Conservation (phyloP, 2,329 filamentous ascomycete species). For the Intubia oerlemansii region DNA sequence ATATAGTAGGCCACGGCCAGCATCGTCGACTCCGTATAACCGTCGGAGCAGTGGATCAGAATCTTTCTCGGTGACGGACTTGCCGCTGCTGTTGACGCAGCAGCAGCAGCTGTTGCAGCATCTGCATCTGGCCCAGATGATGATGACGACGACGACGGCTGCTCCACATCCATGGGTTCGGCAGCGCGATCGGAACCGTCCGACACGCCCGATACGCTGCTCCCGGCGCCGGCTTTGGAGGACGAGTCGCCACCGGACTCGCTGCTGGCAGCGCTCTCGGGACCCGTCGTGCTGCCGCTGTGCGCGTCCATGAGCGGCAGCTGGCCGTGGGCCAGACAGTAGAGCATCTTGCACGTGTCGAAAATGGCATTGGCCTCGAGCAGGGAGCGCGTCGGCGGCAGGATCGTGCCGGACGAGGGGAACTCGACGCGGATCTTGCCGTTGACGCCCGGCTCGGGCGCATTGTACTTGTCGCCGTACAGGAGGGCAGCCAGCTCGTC, state of each 20-base stretch:
- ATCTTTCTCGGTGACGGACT: slow-evolving; percentile 54
- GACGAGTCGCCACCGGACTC: too few species aligned
- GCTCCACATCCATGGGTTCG: too few species aligned
- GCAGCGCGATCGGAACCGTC: too few species aligned
- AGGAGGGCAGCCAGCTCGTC: slow-evolving; percentile 44
- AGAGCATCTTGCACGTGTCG: slow-evolving; percentile 78
- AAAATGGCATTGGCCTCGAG: slow-evolving; percentile 67
- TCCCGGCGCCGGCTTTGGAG: too few species aligned
- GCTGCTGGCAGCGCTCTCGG: too few species aligned
- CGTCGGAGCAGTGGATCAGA: slow-evolving; percentile 83
- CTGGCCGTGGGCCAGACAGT: slow-evolving; percentile 53
- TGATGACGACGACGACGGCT: too few species aligned
- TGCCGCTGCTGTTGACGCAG: too few species aligned
- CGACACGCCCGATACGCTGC: too few species aligned
- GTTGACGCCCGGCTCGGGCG: slow-evolving; percentile 16
- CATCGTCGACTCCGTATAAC: slow-evolving; percentile 86
- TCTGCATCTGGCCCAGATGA: too few species aligned
- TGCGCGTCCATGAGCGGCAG: too few species aligned
- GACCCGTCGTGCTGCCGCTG: too few species aligned
- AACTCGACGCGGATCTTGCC: slow-evolving; percentile 43
- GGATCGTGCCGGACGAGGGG: slow-evolving; percentile 81
- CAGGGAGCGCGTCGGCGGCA: slow-evolving; percentile 67
- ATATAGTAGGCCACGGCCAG: slow-evolving; percentile 82
- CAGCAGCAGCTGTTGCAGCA: slow-evolving; percentile 3
- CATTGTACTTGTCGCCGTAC: slow-evolving; percentile 34